Conservation (phyloP, 2,329 filamentous ascomycete species). For the Verticillium isaacii region DNA sequence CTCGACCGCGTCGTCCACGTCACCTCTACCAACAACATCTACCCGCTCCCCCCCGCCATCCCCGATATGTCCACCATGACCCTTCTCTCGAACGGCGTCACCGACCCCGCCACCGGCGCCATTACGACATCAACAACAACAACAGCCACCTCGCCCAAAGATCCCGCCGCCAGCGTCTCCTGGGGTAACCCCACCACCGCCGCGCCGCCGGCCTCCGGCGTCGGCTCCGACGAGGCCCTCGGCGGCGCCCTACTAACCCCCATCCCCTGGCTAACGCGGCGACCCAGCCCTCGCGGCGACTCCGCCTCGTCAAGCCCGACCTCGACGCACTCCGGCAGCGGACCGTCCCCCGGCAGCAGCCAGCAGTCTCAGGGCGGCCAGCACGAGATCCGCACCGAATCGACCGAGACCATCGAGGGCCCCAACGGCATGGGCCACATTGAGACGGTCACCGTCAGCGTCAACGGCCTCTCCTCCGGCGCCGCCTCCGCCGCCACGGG, state of each 20-base stretch:
- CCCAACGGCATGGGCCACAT: slow-evolving; percentile 75
- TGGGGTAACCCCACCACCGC: slow-evolving; percentile 43
- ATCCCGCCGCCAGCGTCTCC: slow-evolving; percentile 32
- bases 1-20: slow-evolving; percentile 88
- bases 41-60: slow-evolving; percentile 71
- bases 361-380: slow-evolving; percentile 21
- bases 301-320: slow-evolving; percentile 1
- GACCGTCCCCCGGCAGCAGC: slow-evolving; percentile 12
- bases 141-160: slow-evolving; percentile 20
- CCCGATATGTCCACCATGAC: slow-evolving; percentile 52
- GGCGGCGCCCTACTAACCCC: slow-evolving; percentile 89
- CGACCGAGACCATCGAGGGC: slow-evolving; percentile 75
- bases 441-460: slow-evolving; percentile 73
- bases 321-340: not conserved
- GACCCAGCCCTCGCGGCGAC: slow-evolving; percentile 9
- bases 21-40: slow-evolving; percentile 73
- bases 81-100: slow-evolving; percentile 56
- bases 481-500: slow-evolving; percentile 18
- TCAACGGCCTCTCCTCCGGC: slow-evolving; percentile 61
- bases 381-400: slow-evolving; percentile 65
- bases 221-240: slow-evolving; percentile 83
- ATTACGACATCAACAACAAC: slow-evolving; percentile 5
- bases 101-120: slow-evolving; percentile 23
- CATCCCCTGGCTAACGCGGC: slow-evolving; percentile 75
- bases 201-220: slow-evolving; percentile 28